Evolutionary conservation across 2,329 filamentous ascomycete genomes (phyloP).

Genomic region (Mycocentrospora acerina): DNA sequence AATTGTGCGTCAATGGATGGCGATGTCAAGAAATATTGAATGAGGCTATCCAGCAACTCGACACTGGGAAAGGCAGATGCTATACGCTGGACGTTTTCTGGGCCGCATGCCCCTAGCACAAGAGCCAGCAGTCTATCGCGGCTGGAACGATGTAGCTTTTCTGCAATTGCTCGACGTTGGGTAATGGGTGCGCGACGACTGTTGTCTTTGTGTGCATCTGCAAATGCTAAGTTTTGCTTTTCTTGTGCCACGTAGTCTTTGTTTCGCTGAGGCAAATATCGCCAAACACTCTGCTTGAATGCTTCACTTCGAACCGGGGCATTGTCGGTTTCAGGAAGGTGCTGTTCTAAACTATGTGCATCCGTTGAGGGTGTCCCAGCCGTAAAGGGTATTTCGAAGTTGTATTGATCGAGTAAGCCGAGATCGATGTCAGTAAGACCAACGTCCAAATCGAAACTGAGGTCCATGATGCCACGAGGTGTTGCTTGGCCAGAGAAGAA

Average conservation of each 20-base stretch:
- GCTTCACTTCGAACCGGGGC: slow-evolving; percentile 29
- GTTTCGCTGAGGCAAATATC: slow-evolving; percentile 42
- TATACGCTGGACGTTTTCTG: slow-evolving; percentile 52
- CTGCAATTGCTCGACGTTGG: slow-evolving; percentile 44
- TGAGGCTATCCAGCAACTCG: slow-evolving; percentile 61
- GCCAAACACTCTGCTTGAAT: slow-evolving; percentile 49
- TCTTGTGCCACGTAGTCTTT: slow-evolving; percentile 29
- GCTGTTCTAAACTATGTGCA: slow-evolving; percentile 16
- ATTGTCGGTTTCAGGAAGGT: slow-evolving; percentile 18
- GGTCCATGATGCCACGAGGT: slow-evolving; percentile 48
- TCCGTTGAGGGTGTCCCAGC: slow-evolving; percentile 28
- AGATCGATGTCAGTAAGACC: slow-evolving; percentile 50
- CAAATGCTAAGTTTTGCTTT: slow-evolving; percentile 43
- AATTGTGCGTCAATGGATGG: slow-evolving; percentile 59
- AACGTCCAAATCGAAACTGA: slow-evolving; percentile 48
- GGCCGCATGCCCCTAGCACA: slow-evolving; percentile 61
- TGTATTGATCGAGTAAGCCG: slow-evolving; percentile 49
- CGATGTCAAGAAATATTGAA: slow-evolving; percentile 61
- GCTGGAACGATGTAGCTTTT: slow-evolving; percentile 44
- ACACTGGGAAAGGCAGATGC: slow-evolving; percentile 64
- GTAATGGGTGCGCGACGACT: slow-evolving; percentile 34
- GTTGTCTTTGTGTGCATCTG: slow-evolving; percentile 34
- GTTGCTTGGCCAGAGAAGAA: slow-evolving; percentile 43
- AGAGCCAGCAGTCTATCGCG: slow-evolving; percentile 65
- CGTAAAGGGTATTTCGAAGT: slow-evolving; percentile 47